phyloP scores from a whole-genome alignment of 352 stramenopile species.

The Globisporangium ultimum region DNA sequence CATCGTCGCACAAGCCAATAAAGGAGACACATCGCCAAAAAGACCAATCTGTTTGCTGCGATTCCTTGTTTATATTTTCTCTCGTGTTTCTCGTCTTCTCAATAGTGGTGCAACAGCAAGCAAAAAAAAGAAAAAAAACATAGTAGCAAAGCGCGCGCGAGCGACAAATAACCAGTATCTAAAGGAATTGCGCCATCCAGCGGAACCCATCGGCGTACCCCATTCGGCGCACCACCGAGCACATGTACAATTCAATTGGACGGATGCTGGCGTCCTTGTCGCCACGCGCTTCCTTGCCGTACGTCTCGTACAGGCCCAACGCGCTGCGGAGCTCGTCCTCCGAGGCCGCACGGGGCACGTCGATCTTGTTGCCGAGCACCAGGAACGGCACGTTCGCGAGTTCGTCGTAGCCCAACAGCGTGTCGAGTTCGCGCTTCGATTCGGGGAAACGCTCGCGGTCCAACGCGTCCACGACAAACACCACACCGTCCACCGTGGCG shows the following conservation, averaged over 20 bases:
- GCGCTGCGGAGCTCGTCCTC: constrained; percentile 97
- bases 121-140: constrained; percentile 1
- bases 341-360: constrained; percentile 95
- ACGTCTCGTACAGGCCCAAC: constrained; percentile 98
- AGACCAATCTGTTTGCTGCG: too few species aligned
- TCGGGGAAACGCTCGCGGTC: constrained; percentile 98
- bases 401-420: constrained; percentile 96
- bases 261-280: constrained; percentile 89
- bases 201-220: constrained; percentile 96
- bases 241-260: constrained; percentile 99
- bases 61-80: background rate
- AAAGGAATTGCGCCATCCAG: constrained; percentile 90
- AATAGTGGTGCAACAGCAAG: background rate
- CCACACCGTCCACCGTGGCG: constrained; percentile 98
- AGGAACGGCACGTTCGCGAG: constrained; percentile 98
- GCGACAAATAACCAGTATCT: constrained; percentile 26
- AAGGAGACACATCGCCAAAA: too few species aligned
- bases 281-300: constrained; percentile 95
- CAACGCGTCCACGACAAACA: constrained; percentile 99
- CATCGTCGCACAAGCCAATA: too few species aligned
- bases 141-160: background rate
- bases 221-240: constrained; percentile 98
- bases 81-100: background rate
- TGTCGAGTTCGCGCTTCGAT: constrained; percentile 98
- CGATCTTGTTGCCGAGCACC: constrained; percentile 99